Evolutionary conservation across 257 asterid species (phyloP).

Genomic region (Solanum etuberosum): DNA sequence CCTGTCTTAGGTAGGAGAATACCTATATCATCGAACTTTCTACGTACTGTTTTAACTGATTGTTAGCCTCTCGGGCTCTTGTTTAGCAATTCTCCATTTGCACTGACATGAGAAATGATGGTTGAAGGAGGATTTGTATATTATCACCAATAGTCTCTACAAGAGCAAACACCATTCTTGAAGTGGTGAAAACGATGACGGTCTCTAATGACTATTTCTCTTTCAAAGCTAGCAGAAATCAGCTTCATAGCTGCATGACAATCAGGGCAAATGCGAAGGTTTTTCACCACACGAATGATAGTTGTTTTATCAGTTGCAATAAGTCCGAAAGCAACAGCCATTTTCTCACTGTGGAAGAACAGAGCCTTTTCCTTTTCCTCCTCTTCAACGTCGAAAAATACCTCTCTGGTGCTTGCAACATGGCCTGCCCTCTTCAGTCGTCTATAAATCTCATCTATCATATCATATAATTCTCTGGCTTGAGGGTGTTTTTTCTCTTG

Average conservation of each 20-base stretch:
- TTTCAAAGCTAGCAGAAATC: conserved; percentile 5
- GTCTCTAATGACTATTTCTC: conserved; percentile 11
- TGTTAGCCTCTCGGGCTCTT: not conserved
- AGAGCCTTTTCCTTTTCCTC: conserved; percentile 12
- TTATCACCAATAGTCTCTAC: conserved; percentile 9
- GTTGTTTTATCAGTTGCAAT: not conserved
- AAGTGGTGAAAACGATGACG: conserved; percentile 11
- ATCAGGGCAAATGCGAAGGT: conserved; percentile 12
- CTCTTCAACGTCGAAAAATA: conserved; percentile 13
- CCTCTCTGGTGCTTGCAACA: conserved; percentile 10
- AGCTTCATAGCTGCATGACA: conserved; percentile 13
- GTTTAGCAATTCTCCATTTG: not conserved
- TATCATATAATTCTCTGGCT: conserved; percentile 1
- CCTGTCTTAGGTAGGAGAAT: not conserved
- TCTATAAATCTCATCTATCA: conserved; percentile 8
- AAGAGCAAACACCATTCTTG: conserved; percentile 9
- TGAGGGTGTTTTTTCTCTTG: conserved; percentile 11
- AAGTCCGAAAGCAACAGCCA: conserved; percentile 16
- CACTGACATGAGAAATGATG: not conserved
- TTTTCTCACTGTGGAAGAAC: conserved; percentile 10
- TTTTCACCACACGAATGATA: conserved; percentile 9
- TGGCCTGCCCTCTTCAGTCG: conserved; percentile 9
- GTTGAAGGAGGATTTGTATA: not conserved
- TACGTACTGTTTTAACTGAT: not conserved
- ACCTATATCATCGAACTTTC: not conserved